Evolutionary conservation across 176 grass and related monocot genomes (phyloP), one percentile per base, ranked within the genome.

Genomic region (Metroxylon sagu): DNA sequence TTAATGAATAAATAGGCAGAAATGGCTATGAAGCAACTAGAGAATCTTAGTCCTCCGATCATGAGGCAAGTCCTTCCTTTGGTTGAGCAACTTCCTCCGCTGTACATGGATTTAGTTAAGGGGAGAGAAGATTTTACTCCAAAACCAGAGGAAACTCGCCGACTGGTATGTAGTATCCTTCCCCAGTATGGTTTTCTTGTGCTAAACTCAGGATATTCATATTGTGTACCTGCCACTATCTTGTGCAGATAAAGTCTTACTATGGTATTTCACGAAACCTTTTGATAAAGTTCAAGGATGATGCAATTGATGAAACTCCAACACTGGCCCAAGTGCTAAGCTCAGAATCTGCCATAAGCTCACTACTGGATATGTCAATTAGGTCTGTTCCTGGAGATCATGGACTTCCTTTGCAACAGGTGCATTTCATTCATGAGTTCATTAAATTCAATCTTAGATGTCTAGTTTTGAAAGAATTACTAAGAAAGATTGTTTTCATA

Each of bases 121-220:
- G 93, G 93, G 59, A 81, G 93, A 73, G 93, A 98, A 80, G 93
- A 98, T 52, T 98, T 92, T 43, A 81, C 59, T 78, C 87, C 93
- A 76, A 98, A 85, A 85, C 87, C 87, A 73, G 93, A 92, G 57
- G 93, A 92, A 67, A 98, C 87, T 16, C 81, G 82, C 4, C 73
- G 79, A 49, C 61, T 98, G 84, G 93, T 92, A 83, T 62, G 50
- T 84, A 71, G 61, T 5, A 60, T 27, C 55, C 35, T 26, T 60
- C 31, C 0, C 29, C 18, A 8, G 6, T 54, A 19, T 10, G n/a
- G 17, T 30, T n/a, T 30, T 61, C 16, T 28, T 17, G 3, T 61
- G 16, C 3, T 35, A 19, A 28, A 25, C 19, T n/a, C 18, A 49
- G 29, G 27, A 63, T 63, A 51, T 54, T 27, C 35, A 18, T 60